A percentile compares a stretch with the other conserved stretches of the same genome.
Evolutionary conservation across 2,329 filamentous ascomycete genomes (phyloP).

Genomic region (Cucurbitaria berberidis): DNA sequence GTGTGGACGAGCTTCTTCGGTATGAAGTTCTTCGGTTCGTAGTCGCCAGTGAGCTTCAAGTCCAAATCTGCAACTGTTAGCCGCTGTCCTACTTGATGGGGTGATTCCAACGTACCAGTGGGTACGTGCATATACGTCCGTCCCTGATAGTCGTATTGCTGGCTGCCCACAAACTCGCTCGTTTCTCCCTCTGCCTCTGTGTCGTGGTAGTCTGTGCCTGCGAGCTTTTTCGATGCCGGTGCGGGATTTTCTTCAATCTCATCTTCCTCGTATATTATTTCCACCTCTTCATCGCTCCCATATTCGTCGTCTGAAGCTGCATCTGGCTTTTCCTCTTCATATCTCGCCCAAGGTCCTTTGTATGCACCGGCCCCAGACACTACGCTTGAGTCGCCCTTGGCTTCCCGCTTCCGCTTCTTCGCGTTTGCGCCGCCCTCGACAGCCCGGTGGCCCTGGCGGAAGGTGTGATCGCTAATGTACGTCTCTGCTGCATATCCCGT

Average conservation of each 20-base stretch:
- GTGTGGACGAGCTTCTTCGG: constrained; percentile 93
- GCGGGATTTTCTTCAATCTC: constrained; percentile 66
- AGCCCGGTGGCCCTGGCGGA: constrained; percentile 84
- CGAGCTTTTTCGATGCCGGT: constrained; percentile 64
- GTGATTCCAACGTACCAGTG: constrained; percentile 54
- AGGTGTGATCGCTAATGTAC: constrained; percentile 87
- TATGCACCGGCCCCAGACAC: constrained; percentile 89
- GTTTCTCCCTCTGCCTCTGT: constrained; percentile 67
- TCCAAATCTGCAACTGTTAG: constrained; percentile 36
- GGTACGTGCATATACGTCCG: constrained; percentile 98
- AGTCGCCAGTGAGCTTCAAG: constrained; percentile 72
- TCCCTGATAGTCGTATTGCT: constrained; percentile 91
- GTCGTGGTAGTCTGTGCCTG: constrained; percentile 60
- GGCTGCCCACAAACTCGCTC: constrained; percentile 82
- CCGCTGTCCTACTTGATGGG: constrained; percentile 3
- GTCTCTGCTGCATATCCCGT: constrained; percentile 90
- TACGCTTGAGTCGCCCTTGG: constrained; percentile 81
- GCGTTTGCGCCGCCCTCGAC: constrained; percentile 66
- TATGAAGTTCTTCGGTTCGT: constrained; percentile 83
- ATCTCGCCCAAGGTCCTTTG: constrained; percentile 92
- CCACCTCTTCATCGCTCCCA: constrained; percentile 72
- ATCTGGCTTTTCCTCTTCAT: constrained; percentile 74
- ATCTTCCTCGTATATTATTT: constrained; percentile 78
- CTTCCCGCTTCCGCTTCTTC: constrained; percentile 83
- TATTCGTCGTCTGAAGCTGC: constrained; percentile 66